Conservation (phyloP, 2,329 filamentous ascomycete genomes). For the Sporothrix luriei region DNA sequence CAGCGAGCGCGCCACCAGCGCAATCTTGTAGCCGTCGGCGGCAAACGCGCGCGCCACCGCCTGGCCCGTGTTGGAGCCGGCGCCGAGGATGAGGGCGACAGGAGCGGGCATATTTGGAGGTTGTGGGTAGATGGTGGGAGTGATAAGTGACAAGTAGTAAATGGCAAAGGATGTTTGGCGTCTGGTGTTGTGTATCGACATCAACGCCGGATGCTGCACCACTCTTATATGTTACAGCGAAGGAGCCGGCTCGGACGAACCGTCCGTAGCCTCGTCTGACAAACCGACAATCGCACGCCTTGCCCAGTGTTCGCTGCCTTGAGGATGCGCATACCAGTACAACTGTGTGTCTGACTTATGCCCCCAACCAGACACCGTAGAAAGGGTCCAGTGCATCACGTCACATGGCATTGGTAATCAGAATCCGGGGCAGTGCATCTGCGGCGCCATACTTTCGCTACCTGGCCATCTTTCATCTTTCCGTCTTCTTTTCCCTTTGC, state of each 20-base stretch:
- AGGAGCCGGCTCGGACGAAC: not conserved
- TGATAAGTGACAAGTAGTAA: not conserved
- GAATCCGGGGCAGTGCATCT: not conserved
- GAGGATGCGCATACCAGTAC: not conserved
- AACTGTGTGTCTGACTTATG: not conserved
- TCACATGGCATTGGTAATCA: not conserved
- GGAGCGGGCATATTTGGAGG: slow-evolving; percentile 28
- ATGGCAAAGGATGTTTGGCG: not conserved
- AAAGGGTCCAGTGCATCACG: not conserved
- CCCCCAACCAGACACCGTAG: no score
- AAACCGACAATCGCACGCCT: not conserved
- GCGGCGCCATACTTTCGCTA: no score
- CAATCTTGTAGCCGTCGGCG: slow-evolving; percentile 49
- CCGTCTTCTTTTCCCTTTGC: no score
- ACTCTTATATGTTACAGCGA: not conserved
- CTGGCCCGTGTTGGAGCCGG: slow-evolving; percentile 48
- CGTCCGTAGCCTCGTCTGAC: slow-evolving; percentile 6
- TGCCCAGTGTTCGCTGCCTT: not conserved
- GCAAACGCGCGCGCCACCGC: slow-evolving; percentile 46
- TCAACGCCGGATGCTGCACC: no score
- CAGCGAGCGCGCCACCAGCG: slow-evolving; percentile 44
- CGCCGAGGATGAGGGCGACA: slow-evolving; percentile 48
- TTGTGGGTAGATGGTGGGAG: not conserved
- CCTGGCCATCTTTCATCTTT: no score
- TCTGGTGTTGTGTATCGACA: not conserved